Evolutionary conservation across 306 rosid genomes (phyloP), one percentile per base, ranked within the genome.

Genomic region (Prosopis cineraria): DNA sequence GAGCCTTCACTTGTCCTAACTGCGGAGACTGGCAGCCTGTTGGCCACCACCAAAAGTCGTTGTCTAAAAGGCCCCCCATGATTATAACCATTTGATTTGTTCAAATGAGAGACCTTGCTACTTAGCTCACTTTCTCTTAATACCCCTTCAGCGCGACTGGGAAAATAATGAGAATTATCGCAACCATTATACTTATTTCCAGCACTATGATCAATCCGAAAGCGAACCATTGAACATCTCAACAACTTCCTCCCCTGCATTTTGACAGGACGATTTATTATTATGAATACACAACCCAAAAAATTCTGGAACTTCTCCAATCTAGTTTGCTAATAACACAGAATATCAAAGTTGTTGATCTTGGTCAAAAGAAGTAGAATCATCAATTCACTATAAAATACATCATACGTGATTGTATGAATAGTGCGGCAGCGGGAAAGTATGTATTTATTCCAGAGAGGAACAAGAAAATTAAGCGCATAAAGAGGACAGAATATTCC

Each of bases 41-140:
- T 93, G 44, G 97, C 97, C 81, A 93, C 97, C 69, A 93, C 97
- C 90, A 93, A 85, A 48, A 94, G 89, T 43, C 98, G 74, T 48
- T 94, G 98, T 47, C 83, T 87, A 4, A 33, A 73, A 31, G 90
- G 77, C 73, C 45, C 83, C 44, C 65, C 80, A 75, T 25, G 55
- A 64, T 30, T 55, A 66, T 37, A 74, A 59, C 86, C 91, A 71
- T 68, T 81, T 59, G 84, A 73, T 43, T 90, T 92, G 65, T 81
- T 84, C 55, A 45, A 79, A 58, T 77, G 62, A 70, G 86, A 73
- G 59, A 82, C 82, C 79, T 41, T 81, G 76, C 37, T 70, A 65
- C 87, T 84, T 36, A 48, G 83, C 88, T 87, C 85, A 76, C 96
- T 89, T 1, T 9, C 95, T 81, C 85, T 90, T 78, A 87, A 19